phyloP scores from a whole-genome alignment of 1,284 basidiomycete genomes.

The Cryptococcus jaspeensis region DNA sequence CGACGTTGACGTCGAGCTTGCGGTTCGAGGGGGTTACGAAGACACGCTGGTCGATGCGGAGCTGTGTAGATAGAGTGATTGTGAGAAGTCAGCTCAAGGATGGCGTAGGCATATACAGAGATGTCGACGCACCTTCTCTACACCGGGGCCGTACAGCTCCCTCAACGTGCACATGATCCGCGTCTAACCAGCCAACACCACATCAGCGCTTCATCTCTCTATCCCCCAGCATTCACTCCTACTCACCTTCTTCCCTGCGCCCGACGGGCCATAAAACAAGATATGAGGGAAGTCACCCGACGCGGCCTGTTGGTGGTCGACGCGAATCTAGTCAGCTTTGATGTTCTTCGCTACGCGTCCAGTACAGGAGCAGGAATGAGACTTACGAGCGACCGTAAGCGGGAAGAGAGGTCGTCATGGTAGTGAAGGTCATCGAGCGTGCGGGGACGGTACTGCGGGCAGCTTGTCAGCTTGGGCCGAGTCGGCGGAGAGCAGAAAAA shows the following conservation, averaged over 20 bases:
- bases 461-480: neutral
- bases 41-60: conserved; percentile 97
- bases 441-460: conserved; percentile 74
- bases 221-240: neutral
- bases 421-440: conserved; percentile 85
- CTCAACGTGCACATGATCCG: conserved; percentile 84
- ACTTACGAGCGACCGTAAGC: conserved; percentile 73
- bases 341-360: conserved; percentile 8
- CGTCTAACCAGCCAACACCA: conserved; percentile 56
- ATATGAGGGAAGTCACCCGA: conserved; percentile 96
- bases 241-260: conserved; percentile 84
- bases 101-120: neutral
- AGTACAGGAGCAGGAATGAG: conserved; percentile 21
- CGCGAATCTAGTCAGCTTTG: neutral
- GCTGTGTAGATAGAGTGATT: conserved; percentile 54
- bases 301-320: conserved; percentile 58
- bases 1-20: conserved; percentile 94
- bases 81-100: neutral
- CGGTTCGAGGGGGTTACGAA: conserved; percentile 93
- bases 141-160: conserved; percentile 87
- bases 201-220: conserved; percentile 7
- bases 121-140: conserved; percentile 70
- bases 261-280: conserved; percentile 95
- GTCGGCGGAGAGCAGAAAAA: neutral
- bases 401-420: conserved; percentile 74